Evolutionary conservation across 2,329 filamentous ascomycete species (phyloP), one percentile per base, ranked within the genome.

Genomic region (Ceratocystis colombiana): DNA sequence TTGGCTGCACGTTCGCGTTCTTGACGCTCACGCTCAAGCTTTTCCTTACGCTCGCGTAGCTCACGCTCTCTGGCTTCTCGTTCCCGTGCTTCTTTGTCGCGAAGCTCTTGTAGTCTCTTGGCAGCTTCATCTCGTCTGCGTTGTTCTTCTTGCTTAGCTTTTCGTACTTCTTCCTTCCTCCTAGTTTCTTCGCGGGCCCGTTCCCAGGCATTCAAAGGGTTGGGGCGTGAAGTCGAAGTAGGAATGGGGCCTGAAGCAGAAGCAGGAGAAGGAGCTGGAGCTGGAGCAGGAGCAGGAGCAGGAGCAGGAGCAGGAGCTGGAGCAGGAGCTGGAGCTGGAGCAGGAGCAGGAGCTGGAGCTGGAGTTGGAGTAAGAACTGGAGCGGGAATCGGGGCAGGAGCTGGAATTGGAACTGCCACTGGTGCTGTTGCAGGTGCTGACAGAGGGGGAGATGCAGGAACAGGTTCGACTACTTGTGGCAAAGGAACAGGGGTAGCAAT

Each of bases 181-280:
- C 82, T 78, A 22, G 82, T 87, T 70, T 88, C 86, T 71, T 89
- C 86, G 65, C 86, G 79, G 2, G 85, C 86, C 72, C 84, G 87
- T 70, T 88, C 85, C 86, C 86, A 88, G 0, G 82, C 78, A 37
- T 67, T 67, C 25, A 67, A 22, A 12, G 66, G 66, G 55, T 62
- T 67, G 17, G 63, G 46, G 4, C 46, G 59, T 28, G 20, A 20
- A 28, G 53, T 30, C 28, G 37, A 22, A 20, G 45, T 25, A 33
- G 66, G 55, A 45, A 30, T 46, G 10, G 62, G 45, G 15, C 17
- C n/a, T 28, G 61, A 44, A 25, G 46, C 41, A 2, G 25, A 25
- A 20, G 57, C 41, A 6, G 64, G 53, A 28, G 25, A n/a, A 5
- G 37, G 17, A 0, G 28, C 10, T 22, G 64, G 20, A 8, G n/a